phyloP scores from a whole-genome alignment of 495 filamentous ascomycete species.

The Hyaloscypha variabilis region DNA sequence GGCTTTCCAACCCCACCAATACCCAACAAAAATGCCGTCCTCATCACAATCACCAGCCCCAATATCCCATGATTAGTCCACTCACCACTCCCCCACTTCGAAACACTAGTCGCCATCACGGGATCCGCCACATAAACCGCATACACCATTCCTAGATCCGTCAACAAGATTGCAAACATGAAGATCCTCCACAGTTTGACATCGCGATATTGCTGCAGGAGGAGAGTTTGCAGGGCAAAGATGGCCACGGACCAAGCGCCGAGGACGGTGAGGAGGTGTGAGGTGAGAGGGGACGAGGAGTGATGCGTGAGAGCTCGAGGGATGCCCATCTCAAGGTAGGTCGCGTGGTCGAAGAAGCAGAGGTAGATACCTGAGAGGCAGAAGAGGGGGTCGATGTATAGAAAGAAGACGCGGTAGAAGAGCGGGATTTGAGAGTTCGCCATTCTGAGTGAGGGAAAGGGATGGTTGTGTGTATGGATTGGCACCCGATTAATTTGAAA shows the following conservation, averaged over 20 bases:
- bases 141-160: slow-evolving; percentile 18
- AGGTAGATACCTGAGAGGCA: slow-evolving; percentile 33
- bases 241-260: slow-evolving; percentile 27
- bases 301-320: slow-evolving; percentile 4
- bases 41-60: slow-evolving; percentile 8
- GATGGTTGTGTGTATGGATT: neutral
- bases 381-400: slow-evolving; percentile 33
- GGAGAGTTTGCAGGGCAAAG: slow-evolving; percentile 21
- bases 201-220: slow-evolving; percentile 19
- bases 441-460: neutral
- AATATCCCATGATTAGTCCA: slow-evolving; percentile 27
- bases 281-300: neutral
- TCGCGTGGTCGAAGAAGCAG: slow-evolving; percentile 29
- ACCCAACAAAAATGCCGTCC: slow-evolving; percentile 20
- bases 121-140: slow-evolving; percentile 11
- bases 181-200: slow-evolving; percentile 20
- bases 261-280: slow-evolving; percentile 17
- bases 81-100: slow-evolving; percentile 12
- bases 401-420: slow-evolving; percentile 31
- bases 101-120: neutral
- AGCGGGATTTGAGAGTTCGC: neutral
- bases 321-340: slow-evolving; percentile 14
- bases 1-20: slow-evolving; percentile 11
- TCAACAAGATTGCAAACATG: slow-evolving; percentile 15
- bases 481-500: neutral